Evolutionary conservation across 495 filamentous ascomycete genomes (phyloP).

Genomic region (Tuber calosporum): DNA sequence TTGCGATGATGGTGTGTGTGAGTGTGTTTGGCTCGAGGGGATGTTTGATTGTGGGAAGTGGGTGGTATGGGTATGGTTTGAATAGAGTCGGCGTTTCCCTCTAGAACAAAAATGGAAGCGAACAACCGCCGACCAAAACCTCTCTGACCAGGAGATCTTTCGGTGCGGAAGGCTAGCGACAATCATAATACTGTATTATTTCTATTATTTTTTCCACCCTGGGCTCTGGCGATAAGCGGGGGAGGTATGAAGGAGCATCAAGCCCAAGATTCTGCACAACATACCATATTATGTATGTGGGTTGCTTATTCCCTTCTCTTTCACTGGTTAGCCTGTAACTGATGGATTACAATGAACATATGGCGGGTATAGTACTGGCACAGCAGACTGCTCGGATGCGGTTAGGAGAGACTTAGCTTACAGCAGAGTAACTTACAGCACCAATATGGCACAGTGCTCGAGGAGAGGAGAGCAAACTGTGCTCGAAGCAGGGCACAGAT

Average conservation of each 20-base stretch:
- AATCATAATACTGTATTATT: constrained; percentile 4
- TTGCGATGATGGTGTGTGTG: constrained; percentile 16
- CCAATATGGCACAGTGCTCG: background rate
- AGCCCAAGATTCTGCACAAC: background rate
- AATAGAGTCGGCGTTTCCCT: background rate
- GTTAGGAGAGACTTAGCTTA: background rate
- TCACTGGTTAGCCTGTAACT: background rate
- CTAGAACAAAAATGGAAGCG: background rate
- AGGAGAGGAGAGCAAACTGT: background rate
- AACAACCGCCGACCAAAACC: background rate
- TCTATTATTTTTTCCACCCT: background rate
- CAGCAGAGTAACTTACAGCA: background rate
- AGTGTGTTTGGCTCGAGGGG: constrained; percentile 10
- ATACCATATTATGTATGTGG: background rate
- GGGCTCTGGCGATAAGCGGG: background rate
- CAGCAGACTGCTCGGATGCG: background rate
- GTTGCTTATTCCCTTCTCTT: background rate
- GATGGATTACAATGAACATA: background rate
- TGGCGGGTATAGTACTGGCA: background rate
- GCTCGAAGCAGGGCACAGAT: background rate
- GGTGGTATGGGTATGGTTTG: constrained; percentile 28
- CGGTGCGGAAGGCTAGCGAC: background rate
- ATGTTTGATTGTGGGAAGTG: constrained; percentile 17
- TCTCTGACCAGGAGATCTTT: background rate
- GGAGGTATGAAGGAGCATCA: background rate